These are phyloP conservation scores for Pythium diclinum DNA, from an alignment of 352 stramenopile species.

Conservation along the genomic window DNA sequence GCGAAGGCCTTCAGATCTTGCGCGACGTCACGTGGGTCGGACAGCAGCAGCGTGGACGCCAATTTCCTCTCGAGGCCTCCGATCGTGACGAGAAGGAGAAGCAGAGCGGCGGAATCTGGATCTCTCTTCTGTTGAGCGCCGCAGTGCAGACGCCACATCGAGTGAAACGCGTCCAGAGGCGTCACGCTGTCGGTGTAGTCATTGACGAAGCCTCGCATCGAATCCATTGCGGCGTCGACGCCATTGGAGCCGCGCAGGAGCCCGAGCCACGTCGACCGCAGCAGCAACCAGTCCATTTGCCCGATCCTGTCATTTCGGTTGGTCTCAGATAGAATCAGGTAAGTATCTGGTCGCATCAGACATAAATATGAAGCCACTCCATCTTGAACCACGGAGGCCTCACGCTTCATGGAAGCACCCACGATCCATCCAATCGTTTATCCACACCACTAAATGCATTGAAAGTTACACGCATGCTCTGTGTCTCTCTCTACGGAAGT, in stretches of 20 bases:
- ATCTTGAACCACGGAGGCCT: no score
- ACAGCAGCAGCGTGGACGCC: slow-evolving; percentile 33
- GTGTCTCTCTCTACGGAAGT: no score
- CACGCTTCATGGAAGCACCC: no score
- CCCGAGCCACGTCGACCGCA: slow-evolving; percentile 7
- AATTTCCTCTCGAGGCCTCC: slow-evolving; percentile 34
- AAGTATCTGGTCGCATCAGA: background rate
- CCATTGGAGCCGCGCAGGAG: background rate
- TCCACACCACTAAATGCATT: background rate
- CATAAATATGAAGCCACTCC: background rate
- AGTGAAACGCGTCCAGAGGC: background rate
- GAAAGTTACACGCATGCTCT: background rate
- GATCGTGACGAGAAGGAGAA: slow-evolving; percentile 22
- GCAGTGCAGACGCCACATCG: slow-evolving; percentile 11
- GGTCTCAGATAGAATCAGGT: background rate
- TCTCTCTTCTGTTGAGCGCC: background rate
- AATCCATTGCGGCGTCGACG: background rate
- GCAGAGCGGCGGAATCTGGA: background rate
- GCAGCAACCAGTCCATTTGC: background rate
- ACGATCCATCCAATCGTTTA: background rate
- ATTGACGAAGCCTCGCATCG: slow-evolving; percentile 23
- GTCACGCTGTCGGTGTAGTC: background rate
- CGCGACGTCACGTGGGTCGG: slow-evolving; percentile 30
- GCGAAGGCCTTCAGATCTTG: slow-evolving; percentile 10
- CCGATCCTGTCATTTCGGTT: background rate